Evolutionary conservation across 129 eudicot species (phyloP).

Genomic region (Silybum marianum): DNA sequence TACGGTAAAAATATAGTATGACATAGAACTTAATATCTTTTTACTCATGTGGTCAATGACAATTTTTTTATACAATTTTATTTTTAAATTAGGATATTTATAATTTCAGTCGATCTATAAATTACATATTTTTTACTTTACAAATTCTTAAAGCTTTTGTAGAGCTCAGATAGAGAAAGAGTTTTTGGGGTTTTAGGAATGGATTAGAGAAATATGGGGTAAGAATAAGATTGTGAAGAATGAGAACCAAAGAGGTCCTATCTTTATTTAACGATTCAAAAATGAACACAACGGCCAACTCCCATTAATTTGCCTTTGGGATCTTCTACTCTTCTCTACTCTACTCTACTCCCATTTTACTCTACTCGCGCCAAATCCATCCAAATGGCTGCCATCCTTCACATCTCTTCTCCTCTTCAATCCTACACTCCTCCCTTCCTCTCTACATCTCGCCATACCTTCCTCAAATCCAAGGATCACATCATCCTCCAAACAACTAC

Average conservation of each 20-base stretch:
- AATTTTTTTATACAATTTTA: too few relatives aligned
- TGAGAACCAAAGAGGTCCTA: slow-evolving; percentile 71
- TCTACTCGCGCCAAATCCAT: slow-evolving; percentile 43
- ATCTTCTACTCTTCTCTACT: too few relatives aligned
- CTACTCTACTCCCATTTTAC: not conserved
- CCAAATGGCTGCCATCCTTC: slow-evolving; percentile 37
- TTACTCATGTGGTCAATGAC: too few relatives aligned
- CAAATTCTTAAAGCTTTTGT: too few relatives aligned
- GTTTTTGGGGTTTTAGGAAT: too few relatives aligned
- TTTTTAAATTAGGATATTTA: too few relatives aligned
- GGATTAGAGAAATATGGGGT: too few relatives aligned
- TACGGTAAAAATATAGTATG: too few relatives aligned
- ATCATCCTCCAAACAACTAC: slow-evolving; percentile 13
- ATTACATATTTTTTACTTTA: too few relatives aligned
- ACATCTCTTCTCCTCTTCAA: slow-evolving; percentile 37
- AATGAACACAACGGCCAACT: slow-evolving; percentile 45
- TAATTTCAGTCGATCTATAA: too few relatives aligned
- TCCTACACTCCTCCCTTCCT: slow-evolving; percentile 35
- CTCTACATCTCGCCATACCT: slow-evolving; percentile 16
- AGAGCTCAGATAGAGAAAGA: too few relatives aligned
- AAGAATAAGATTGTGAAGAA: slow-evolving; percentile 1
- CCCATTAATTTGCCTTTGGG: slow-evolving; percentile 21
- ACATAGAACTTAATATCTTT: too few relatives aligned
- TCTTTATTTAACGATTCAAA: slow-evolving; percentile 41
- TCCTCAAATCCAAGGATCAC: slow-evolving; percentile 31